Percentiles rank a stretch among this genome's conserved stretches.
These are phyloP conservation scores for Rheum nobile DNA, from an alignment of 148 eudicot genomes.

Conservation along the genomic window DNA sequence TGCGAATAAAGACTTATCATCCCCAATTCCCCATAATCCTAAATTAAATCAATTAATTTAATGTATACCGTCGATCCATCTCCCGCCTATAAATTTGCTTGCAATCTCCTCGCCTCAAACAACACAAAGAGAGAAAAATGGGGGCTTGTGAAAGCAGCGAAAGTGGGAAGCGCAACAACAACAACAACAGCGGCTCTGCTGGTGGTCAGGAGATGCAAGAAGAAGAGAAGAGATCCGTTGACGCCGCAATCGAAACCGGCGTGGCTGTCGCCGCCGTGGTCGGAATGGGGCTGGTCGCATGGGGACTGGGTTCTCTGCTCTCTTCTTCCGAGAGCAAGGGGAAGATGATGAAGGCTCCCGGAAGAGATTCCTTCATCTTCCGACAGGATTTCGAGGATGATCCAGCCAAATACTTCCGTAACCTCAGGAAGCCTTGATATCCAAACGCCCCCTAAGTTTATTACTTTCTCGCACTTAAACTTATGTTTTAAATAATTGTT, in stretches of 20 bases:
- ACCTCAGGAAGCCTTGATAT: background rate
- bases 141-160: background rate
- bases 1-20: too few relatives aligned
- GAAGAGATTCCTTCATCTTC: conserved; percentile 1
- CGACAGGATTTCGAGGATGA: conserved; percentile 10
- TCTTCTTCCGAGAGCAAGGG: background rate
- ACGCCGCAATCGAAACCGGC: background rate
- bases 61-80: too few relatives aligned
- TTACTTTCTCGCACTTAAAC: too few relatives aligned
- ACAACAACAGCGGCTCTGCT: background rate
- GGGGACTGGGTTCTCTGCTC: background rate
- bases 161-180: background rate
- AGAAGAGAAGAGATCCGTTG: background rate
- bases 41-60: too few relatives aligned
- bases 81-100: too few relatives aligned
- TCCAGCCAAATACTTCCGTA: conserved; percentile 7
- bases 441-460: too few relatives aligned
- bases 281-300: background rate
- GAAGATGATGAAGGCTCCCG: conserved; percentile 20
- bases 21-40: too few relatives aligned
- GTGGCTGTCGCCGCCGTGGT: background rate
- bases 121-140: background rate
- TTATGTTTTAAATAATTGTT: background rate
- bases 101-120: background rate
- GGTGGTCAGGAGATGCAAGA: background rate